phyloP scores from a whole-genome alignment of 768 basidiomycete genomes.

The Omphalotus guepiniiformis region DNA sequence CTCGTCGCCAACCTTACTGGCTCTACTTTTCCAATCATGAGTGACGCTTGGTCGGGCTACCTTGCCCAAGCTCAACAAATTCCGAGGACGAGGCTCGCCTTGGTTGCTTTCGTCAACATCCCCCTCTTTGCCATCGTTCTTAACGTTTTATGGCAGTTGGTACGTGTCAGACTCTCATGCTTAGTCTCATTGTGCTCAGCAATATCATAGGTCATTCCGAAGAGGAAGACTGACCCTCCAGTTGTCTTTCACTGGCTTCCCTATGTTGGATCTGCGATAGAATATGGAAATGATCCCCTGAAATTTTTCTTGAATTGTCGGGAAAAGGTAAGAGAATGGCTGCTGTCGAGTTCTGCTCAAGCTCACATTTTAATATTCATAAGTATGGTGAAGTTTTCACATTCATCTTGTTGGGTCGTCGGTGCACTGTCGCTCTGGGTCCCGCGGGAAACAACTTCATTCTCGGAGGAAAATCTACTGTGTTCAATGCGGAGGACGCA shows the following conservation, averaged over 20 bases:
- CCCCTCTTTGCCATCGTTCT: slow-evolving; percentile 65
- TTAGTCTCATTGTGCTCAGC: background rate
- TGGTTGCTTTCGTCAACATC: slow-evolving; percentile 56
- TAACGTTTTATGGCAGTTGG: slow-evolving; percentile 79
- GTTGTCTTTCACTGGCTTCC: slow-evolving; percentile 93
- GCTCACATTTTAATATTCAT: slow-evolving; percentile 1
- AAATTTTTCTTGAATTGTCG: slow-evolving; percentile 78
- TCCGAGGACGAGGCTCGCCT: slow-evolving; percentile 30
- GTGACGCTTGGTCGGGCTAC: slow-evolving; percentile 42
- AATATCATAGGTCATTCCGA: slow-evolving; percentile 53
- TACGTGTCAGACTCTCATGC: slow-evolving; percentile 29
- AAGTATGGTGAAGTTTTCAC: slow-evolving; percentile 98
- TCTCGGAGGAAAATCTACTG: slow-evolving; percentile 88
- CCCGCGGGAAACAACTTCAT: slow-evolving; percentile 92
- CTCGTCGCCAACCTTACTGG: slow-evolving; percentile 28
- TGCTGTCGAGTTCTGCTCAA: background rate
- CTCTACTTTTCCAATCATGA: slow-evolving; percentile 29
- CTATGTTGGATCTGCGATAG: slow-evolving; percentile 80
- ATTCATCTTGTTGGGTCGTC: slow-evolving; percentile 85
- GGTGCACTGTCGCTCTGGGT: slow-evolving; percentile 87
- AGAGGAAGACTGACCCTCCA: slow-evolving; percentile 73
- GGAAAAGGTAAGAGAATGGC: slow-evolving; percentile 55
- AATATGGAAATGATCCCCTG: slow-evolving; percentile 91
- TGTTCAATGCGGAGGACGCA: slow-evolving; percentile 94
- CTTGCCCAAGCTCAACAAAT: slow-evolving; percentile 36